These are phyloP conservation scores for Microbotryum intermedium DNA, from an alignment of 1,284 basidiomycete genomes.

Conservation along the genomic window DNA sequence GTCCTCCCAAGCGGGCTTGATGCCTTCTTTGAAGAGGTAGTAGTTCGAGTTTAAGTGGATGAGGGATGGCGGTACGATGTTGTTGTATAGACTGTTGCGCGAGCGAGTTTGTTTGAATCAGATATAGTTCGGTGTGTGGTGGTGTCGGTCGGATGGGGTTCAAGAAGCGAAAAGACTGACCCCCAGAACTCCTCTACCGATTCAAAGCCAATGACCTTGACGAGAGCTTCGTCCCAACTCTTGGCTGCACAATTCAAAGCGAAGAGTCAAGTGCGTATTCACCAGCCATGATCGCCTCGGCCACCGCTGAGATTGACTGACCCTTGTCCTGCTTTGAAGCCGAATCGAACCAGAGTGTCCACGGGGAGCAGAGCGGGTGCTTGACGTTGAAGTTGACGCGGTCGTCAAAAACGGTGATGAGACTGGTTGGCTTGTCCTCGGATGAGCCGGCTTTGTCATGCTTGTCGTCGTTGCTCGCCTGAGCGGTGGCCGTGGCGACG, in stretches of 20 bases:
- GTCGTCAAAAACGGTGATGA: conserved; percentile 30
- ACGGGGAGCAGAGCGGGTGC: conserved; percentile 42
- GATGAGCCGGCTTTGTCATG: not conserved
- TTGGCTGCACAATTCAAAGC: conserved; percentile 47
- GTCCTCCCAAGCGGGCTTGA: conserved; percentile 95
- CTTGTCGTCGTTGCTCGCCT: not conserved
- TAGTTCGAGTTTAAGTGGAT: conserved; percentile 95
- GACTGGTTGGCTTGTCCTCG: not conserved
- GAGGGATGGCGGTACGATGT: conserved; percentile 91
- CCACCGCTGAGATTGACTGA: not conserved
- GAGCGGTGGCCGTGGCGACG: conserved; percentile 1
- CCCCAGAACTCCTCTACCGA: conserved; percentile 98
- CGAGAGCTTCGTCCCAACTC: conserved; percentile 96
- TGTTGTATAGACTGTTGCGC: conserved; percentile 73
- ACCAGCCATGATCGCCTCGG: no score
- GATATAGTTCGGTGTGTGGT: not conserved
- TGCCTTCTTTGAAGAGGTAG: conserved; percentile 96
- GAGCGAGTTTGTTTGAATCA: conserved; percentile 1
- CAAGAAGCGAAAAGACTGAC: conserved; percentile 43
- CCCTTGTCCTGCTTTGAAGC: conserved; percentile 64
- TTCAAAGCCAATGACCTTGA: conserved; percentile 84
- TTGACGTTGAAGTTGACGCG: conserved; percentile 31
- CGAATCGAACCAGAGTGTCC: conserved; percentile 96
- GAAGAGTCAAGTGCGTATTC: not conserved
- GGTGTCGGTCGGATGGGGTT: not conserved